These are phyloP conservation scores for Globisporangium heterothallicum DNA, from an alignment of 352 stramenopile genomes.

Conservation along the genomic window DNA sequence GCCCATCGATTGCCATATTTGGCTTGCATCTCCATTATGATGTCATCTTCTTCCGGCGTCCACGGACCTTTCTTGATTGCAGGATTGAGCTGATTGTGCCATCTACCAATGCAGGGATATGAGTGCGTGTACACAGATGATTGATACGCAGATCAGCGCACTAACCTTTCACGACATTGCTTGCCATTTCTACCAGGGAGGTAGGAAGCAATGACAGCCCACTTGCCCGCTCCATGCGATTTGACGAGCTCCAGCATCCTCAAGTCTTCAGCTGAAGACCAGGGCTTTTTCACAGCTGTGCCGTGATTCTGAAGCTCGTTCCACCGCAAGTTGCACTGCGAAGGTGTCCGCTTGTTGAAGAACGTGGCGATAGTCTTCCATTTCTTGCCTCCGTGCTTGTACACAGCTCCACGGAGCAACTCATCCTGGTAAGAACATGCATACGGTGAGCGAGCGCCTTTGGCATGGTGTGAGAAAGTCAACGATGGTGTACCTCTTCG, in stretches of 20 bases:
- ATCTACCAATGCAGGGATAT: conserved; percentile 39
- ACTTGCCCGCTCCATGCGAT: conserved; percentile 59
- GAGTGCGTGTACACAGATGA: background rate
- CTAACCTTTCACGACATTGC: conserved; percentile 79
- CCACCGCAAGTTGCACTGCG: conserved; percentile 64
- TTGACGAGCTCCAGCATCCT: conserved; percentile 56
- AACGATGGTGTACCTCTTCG: conserved; percentile 8
- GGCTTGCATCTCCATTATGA: conserved; percentile 77
- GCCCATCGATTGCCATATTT: conserved; percentile 95
- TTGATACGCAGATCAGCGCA: background rate
- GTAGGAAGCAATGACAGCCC: conserved; percentile 81
- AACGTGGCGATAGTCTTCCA: conserved; percentile 66
- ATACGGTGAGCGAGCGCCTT: background rate
- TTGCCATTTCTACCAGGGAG: conserved; percentile 82
- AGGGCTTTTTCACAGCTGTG: conserved; percentile 59
- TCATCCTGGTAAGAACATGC: conserved; percentile 38
- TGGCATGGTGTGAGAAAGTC: background rate
- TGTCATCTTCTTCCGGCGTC: conserved; percentile 80
- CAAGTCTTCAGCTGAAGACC: conserved; percentile 55
- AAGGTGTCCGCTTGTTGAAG: conserved; percentile 36
- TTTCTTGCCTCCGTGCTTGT: conserved; percentile 70
- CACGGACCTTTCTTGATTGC: conserved; percentile 74
- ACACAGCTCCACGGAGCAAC: conserved; percentile 58
- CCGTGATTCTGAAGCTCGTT: conserved; percentile 64
- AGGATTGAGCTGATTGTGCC: conserved; percentile 84